Conservation (phyloP, 345 rosid genomes). For the Hibiscus trionum region DNA sequence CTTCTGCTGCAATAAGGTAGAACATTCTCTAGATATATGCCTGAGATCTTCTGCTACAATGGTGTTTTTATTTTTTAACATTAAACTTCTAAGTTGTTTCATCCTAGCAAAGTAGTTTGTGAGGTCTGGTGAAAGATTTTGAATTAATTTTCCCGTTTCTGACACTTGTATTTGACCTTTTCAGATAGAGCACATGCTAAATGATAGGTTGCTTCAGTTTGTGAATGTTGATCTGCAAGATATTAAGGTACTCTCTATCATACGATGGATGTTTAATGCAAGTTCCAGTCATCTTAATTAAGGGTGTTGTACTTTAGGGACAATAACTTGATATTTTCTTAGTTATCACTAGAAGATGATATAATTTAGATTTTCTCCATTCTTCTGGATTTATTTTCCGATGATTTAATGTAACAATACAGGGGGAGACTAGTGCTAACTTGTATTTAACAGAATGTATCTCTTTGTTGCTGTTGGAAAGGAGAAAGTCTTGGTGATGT, state of each 20-base stretch:
- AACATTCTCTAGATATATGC: background rate
- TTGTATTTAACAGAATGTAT: background rate
- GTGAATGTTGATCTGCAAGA: conserved; percentile 54
- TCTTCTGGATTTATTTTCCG: background rate
- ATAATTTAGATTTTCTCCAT: background rate
- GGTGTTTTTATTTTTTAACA: background rate
- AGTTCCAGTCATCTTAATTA: background rate
- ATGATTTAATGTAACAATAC: background rate
- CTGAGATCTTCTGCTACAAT: background rate
- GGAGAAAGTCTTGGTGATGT: conserved; percentile 4
- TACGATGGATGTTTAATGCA: background rate
- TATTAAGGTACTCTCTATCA: conserved; percentile 41
- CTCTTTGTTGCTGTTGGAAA: background rate
- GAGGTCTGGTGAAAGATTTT: background rate
- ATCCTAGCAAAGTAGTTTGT: background rate
- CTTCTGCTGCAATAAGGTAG: background rate
- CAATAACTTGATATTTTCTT: background rate
- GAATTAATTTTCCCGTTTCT: background rate
- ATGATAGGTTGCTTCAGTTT: conserved; percentile 46
- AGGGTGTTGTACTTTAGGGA: background rate
- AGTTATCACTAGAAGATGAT: background rate
- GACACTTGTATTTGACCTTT: conserved; percentile 16
- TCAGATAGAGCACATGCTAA: conserved; percentile 60
- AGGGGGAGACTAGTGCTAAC: background rate
- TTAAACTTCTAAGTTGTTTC: background rate